Evolutionary conservation across 2,329 filamentous ascomycete genomes (phyloP).

Genomic region (Penicillium sp.): DNA sequence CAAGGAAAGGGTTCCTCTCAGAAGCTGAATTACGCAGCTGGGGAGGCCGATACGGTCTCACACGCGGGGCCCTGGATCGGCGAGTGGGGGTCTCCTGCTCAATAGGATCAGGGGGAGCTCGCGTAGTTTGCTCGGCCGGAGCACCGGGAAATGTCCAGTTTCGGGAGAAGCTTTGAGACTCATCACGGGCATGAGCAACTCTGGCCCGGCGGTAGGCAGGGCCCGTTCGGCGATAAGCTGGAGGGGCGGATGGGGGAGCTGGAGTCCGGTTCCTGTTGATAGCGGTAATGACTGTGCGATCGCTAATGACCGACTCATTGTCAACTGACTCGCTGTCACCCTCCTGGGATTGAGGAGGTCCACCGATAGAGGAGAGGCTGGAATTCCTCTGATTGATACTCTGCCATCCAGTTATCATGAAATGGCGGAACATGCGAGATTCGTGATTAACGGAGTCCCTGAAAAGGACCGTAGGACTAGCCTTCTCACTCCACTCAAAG

Average conservation of each 20-base stretch:
- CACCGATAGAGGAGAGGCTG: conserved; percentile 1
- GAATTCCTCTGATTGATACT: not conserved
- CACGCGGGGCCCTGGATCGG: not conserved
- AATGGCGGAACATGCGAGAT: conserved; percentile 1
- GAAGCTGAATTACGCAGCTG: not conserved
- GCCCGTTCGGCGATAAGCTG: too few species aligned
- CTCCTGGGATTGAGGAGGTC: not conserved
- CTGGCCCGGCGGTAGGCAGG: too few species aligned
- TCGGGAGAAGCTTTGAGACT: not conserved
- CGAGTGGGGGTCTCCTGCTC: not conserved
- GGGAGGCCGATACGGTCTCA: not conserved
- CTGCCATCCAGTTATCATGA: conserved; percentile 13
- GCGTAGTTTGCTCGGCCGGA: not conserved
- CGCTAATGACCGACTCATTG: not conserved
- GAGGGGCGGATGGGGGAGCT: too few species aligned
- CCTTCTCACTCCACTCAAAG: conserved; percentile 7
- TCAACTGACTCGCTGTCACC: not conserved
- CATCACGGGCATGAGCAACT: too few species aligned
- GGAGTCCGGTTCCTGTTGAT: too few species aligned
- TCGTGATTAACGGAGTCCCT: conserved; percentile 8
- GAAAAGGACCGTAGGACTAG: not conserved
- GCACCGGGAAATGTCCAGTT: not conserved
- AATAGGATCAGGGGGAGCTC: not conserved
- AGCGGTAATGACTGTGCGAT: not conserved
- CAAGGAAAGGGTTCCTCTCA: too few species aligned